phyloP scores from a whole-genome alignment of 768 basidiomycete species.

The Boletus subcaerulescens region DNA sequence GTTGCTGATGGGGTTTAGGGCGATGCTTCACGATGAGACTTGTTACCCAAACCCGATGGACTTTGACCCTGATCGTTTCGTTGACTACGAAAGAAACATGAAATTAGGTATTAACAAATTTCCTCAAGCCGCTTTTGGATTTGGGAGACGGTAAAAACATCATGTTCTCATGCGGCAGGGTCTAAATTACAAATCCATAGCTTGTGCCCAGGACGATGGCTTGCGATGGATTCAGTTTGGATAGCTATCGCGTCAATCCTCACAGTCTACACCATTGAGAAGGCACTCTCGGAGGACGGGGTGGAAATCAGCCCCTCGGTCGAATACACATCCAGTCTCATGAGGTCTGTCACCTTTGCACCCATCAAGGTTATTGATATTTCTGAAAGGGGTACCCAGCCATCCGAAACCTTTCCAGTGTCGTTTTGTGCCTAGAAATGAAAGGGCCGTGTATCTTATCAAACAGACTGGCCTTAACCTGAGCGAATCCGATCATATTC shows the following conservation, averaged over 20 bases:
- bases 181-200: slow-evolving; percentile 20
- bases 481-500: neutral
- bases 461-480: slow-evolving; percentile 1
- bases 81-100: slow-evolving; percentile 24
- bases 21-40: slow-evolving; percentile 38
- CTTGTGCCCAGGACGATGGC: slow-evolving; percentile 43
- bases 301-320: slow-evolving; percentile 31
- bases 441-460: slow-evolving; percentile 32
- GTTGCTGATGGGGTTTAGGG: slow-evolving; percentile 31
- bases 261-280: slow-evolving; percentile 38
- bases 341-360: slow-evolving; percentile 31
- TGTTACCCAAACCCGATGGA: slow-evolving; percentile 39
- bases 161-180: neutral
- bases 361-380: neutral
- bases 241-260: slow-evolving; percentile 41
- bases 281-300: slow-evolving; percentile 34
- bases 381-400: slow-evolving; percentile 20
- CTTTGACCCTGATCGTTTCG: slow-evolving; percentile 40
- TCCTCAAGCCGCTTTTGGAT: slow-evolving; percentile 40
- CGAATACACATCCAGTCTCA: slow-evolving; percentile 34
- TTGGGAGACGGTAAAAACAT: slow-evolving; percentile 36
- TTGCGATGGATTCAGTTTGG: slow-evolving; percentile 45
- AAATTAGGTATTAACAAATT: slow-evolving; percentile 33
- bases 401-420: slow-evolving; percentile 43
- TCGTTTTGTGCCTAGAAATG: slow-evolving; percentile 35